Evolutionary conservation across 2,329 filamentous ascomycete genomes (phyloP), one percentile per base, ranked within the genome.

Genomic region (Venturia aucupariae): DNA sequence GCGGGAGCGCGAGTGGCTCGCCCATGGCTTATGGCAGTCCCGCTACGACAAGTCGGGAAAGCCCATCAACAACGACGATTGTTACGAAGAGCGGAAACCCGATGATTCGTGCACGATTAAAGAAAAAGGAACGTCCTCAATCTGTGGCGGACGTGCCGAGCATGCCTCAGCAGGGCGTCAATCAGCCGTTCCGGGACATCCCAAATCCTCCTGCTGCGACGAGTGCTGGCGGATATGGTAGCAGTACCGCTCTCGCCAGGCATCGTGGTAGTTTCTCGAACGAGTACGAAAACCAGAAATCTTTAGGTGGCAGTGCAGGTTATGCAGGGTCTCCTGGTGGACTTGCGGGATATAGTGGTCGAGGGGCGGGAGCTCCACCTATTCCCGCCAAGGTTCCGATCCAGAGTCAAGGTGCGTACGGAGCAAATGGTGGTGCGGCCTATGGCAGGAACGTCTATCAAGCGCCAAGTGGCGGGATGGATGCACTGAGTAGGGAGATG

Each of bases 331-430:
- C 62, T 22, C 66, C 64, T 11, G 68, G 67, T 64, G 70, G 71
- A 2, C 70, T 70, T 17, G 74, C 51, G 15, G 51, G 51, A 35
- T 57, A 71, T 64, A 70, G 71, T 51, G 69, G 72, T 11, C 68
- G 38, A 55, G 54, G 68, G 54, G 65, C 55, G 65, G 69, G 7
- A 22, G 79, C 77, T 0, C 87, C 88, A 15, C 84, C 86, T 0
- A 81, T 90, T 60, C 88, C 88, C 3, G 86, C 86, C n/a, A 90
- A 90, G 75, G 78, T 90, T 10, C 86, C 87, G 0, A 73, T 88
- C 27, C 71, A 74, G 69, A 68, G 81, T 79, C 51, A 44, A 54
- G 32, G 30, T 24, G 24, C 62, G 48, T 30, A 59, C 35, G 61
- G 46, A 6, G 46, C 61, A 8, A 32, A 46, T 41, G 70, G 70